Evolutionary conservation across 2,329 filamentous ascomycete species (phyloP).

Genomic region (Plenodomus biglobosus): DNA sequence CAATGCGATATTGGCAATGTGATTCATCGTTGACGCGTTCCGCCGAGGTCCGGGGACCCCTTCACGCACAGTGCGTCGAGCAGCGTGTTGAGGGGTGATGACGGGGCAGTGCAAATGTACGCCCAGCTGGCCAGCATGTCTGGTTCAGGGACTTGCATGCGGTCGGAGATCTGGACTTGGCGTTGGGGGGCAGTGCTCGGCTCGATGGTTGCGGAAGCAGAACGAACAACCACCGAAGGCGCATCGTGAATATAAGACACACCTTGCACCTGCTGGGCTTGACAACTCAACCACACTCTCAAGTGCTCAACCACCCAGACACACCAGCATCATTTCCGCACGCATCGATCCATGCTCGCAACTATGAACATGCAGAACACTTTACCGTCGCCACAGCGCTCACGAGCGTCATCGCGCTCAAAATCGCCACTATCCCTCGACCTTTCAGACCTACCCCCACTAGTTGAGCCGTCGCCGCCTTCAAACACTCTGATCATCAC

Average conservation of each 20-base stretch:
- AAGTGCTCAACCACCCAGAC: conserved; percentile 3
- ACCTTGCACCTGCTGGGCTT: conserved; percentile 10
- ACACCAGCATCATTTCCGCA: conserved; percentile 8
- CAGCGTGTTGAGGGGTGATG: conserved; percentile 13
- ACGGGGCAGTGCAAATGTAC: conserved; percentile 33
- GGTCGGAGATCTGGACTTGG: conserved; percentile 18
- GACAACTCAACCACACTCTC: conserved; percentile 13
- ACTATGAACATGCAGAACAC: conserved; percentile 29
- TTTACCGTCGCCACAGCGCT: conserved; percentile 38
- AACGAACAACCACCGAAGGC: conserved; percentile 17
- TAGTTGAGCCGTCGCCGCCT: conserved; percentile 70
- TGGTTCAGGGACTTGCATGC: conserved; percentile 14
- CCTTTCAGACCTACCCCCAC: conserved; percentile 69
- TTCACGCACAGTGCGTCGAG: conserved; percentile 22
- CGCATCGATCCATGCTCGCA: conserved; percentile 19
- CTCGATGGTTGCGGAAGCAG: conserved; percentile 27
- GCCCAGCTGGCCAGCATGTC: conserved; percentile 19
- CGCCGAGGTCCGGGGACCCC: conserved; percentile 23
- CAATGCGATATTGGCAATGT: conserved; percentile 11
- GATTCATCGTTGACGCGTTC: conserved; percentile 18
- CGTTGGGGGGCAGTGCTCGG: conserved; percentile 17
- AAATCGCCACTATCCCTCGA: conserved; percentile 67
- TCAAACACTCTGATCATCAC: conserved; percentile 86
- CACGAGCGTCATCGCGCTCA: conserved; percentile 39
- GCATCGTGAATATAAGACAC: conserved; percentile 30